Evolutionary conservation across 176 grass and related monocot genomes (phyloP), one percentile per base, ranked within the genome.

Genomic region (Aegilops umbellulata): DNA sequence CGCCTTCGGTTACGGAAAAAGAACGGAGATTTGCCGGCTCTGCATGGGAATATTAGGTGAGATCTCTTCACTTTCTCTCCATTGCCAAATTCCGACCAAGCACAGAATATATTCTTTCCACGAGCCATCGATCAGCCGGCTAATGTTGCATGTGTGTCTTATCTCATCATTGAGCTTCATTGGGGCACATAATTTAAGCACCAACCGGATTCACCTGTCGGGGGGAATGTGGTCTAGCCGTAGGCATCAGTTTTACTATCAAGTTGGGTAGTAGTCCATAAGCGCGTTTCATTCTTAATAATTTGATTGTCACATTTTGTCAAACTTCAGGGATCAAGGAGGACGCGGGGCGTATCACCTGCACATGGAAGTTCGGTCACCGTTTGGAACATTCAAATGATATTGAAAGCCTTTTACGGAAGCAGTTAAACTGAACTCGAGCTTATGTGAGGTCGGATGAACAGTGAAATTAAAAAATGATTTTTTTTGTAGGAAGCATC

Each of bases 31-130:
- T 64, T 80, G 60, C 38, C 78, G 19, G 60, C 57, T 79, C 76
- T 79, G 38, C 38, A 20, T 53, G 26, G 27, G 44, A 69, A 69
- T 69, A 15, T 55, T 82, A 5, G 79, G 79, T 82, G 79, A 69
- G 79, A 82, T 82, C 64, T 23, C 17, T 14, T 75, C 72, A 19
- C 72, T 51, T 75, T 75, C 47, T 17, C 72, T 46, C 31, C 30
- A 14, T 51, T 67, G 31, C 65, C 80, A 55, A 64, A 27, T 80
- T 42, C 77, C 35, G 62, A n/a, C 10, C 65, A 24, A 12, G 29
- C 3, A 24, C 46, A 57, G 49, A 82, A 82, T 69, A 82, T 69
- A 70, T 82, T 82, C 80, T 22, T 14, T 51, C 76, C 42, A 34
- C 25, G 29, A 55, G 23, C 39, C 24, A n/a, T 66, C 38, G 44